These are phyloP conservation scores for Castanopsis chinensis DNA, from an alignment of 306 rosid species.

Conservation along the genomic window DNA sequence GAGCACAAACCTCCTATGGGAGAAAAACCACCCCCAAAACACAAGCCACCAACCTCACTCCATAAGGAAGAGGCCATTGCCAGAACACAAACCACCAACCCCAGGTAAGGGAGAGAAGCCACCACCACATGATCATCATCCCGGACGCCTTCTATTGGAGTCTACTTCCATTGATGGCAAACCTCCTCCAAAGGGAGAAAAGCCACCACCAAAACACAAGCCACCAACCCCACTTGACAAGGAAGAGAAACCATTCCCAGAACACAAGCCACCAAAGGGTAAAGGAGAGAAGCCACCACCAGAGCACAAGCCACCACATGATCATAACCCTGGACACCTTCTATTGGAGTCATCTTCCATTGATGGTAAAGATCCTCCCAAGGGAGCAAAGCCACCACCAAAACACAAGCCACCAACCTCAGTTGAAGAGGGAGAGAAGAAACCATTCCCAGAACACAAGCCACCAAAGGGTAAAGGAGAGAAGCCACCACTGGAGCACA, in stretches of 20 bases:
- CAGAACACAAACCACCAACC: not conserved
- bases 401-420: not conserved
- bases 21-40: conserved; percentile 11
- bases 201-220: no score
- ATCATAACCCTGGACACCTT: not conserved
- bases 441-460: not conserved
- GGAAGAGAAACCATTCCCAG: not conserved
- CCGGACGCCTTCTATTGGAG: no score
- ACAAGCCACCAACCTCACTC: not conserved
- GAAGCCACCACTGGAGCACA: conserved; percentile 9
- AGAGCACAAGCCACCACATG: not conserved
- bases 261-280: not conserved
- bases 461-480: not conserved
- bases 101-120: not conserved
- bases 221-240: no score
- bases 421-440: not conserved
- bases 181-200: no score
- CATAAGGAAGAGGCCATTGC: not conserved
- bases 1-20: not conserved
- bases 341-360: not conserved
- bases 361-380: not conserved
- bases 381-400: not conserved
- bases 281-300: not conserved
- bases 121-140: no score
- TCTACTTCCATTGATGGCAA: no score